phyloP scores from a whole-genome alignment of 2,329 filamentous ascomycete genomes.

The Aspergillus sp. region DNA sequence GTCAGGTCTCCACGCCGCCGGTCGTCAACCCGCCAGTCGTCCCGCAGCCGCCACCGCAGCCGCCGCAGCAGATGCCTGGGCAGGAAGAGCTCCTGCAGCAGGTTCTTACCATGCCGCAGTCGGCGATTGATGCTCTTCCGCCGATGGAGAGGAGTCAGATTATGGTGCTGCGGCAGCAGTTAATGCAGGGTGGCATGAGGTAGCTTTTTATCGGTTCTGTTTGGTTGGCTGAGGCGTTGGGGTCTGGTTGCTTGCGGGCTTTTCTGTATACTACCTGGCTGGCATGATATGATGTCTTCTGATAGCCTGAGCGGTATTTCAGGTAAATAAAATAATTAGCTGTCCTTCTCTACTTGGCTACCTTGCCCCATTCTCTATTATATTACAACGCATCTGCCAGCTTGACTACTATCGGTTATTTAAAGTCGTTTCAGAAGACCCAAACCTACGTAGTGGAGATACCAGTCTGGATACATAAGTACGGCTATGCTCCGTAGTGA shows the following conservation, averaged over 20 bases:
- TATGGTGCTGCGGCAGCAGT: constrained; percentile 60
- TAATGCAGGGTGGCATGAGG: constrained; percentile 38
- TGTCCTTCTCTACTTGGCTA: no score
- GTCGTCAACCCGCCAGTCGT: constrained; percentile 33
- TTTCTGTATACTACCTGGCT: no score
- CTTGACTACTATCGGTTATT: no score
- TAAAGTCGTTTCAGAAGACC: no score
- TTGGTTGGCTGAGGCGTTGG: background rate
- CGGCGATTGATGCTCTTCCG: constrained; percentile 69
- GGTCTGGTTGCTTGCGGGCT: constrained; percentile 1
- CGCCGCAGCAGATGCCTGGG: constrained; percentile 43
- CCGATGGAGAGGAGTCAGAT: constrained; percentile 71
- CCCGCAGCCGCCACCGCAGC: constrained; percentile 37
- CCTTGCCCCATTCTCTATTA: no score
- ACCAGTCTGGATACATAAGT: no score
- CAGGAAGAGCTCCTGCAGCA: constrained; percentile 69
- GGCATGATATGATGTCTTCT: no score
- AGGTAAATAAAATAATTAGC: no score
- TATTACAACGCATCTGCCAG: no score
- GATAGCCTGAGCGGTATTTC: no score
- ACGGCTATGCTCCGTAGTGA: no score
- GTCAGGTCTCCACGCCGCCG: constrained; percentile 46
- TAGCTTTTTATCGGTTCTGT: constrained; percentile 8
- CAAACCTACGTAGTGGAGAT: no score
- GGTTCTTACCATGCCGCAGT: constrained; percentile 69